Evolutionary conservation across 805 yeast genomes (phyloP).

Genomic region (Schizosaccharomyces osmophilus): DNA sequence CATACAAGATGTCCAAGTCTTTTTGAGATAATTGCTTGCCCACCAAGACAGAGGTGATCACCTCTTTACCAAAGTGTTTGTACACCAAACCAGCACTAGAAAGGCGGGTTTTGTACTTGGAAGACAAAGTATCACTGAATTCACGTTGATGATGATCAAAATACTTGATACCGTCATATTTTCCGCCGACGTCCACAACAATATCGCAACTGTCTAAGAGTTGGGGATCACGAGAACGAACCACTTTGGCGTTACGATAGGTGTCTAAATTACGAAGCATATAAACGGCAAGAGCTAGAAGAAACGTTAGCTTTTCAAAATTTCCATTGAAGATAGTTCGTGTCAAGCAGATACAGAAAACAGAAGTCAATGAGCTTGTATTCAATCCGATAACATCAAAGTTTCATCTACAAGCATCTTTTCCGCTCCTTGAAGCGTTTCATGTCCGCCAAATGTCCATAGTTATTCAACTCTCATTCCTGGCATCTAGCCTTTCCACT

Average conservation of each 20-base stretch:
- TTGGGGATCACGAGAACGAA: slow-evolving; percentile 62
- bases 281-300: slow-evolving; percentile 43
- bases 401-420: not conserved
- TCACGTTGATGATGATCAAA: slow-evolving; percentile 96
- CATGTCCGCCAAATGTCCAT: not conserved
- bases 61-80: slow-evolving; percentile 26
- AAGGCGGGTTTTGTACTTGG: slow-evolving; percentile 43
- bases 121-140: slow-evolving; percentile 47
- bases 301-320: too few relatives aligned
- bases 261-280: slow-evolving; percentile 52
- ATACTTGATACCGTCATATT: slow-evolving; percentile 61
- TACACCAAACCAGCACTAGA: slow-evolving; percentile 85
- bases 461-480: not conserved
- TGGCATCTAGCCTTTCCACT: not conserved
- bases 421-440: not conserved
- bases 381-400: too few relatives aligned
- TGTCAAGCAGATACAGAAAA: too few relatives aligned
- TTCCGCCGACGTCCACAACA: slow-evolving; percentile 73
- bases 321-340: too few relatives aligned
- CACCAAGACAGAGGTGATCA: slow-evolving; percentile 14
- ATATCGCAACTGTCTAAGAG: slow-evolving; percentile 74
- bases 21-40: too few relatives aligned
- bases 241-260: slow-evolving; percentile 36
- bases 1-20: slow-evolving; percentile 23
- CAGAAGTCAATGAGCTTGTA: too few relatives aligned